These are phyloP conservation scores for Caryopteris hybrid DNA, from an alignment of 305 asterid species.

Conservation along the genomic window DNA sequence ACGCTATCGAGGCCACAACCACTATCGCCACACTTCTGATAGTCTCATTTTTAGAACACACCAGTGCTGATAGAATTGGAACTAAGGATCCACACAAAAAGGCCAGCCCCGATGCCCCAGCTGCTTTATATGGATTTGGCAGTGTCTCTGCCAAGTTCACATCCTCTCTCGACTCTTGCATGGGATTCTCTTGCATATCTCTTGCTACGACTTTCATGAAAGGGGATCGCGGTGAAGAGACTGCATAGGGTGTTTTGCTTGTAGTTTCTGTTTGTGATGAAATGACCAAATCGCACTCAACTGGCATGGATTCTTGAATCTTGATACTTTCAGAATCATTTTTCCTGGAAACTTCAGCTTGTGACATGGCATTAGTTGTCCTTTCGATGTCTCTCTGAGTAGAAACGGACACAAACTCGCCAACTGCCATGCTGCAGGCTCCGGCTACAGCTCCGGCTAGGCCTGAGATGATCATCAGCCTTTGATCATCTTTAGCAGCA, in stretches of 20 bases:
- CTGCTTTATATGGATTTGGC: constrained; percentile 52
- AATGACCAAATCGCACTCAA: neutral
- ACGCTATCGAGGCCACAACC: constrained; percentile 31
- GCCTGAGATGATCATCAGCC: constrained; percentile 37
- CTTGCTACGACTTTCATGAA: constrained; percentile 11
- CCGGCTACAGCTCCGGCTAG: constrained; percentile 58
- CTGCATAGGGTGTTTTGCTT: neutral
- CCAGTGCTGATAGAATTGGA: constrained; percentile 41
- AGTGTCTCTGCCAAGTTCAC: constrained; percentile 6
- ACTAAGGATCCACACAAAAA: constrained; percentile 47
- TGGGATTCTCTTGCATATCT: neutral
- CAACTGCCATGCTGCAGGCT: constrained; percentile 69
- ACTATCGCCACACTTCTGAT: constrained; percentile 32
- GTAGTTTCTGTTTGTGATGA: neutral
- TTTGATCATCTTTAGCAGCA: constrained; percentile 47
- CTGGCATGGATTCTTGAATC: constrained; percentile 7
- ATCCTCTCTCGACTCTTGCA: constrained; percentile 7
- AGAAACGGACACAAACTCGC: constrained; percentile 61
- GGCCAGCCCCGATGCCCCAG: constrained; percentile 45
- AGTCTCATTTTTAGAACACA: constrained; percentile 5
- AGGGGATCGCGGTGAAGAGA: constrained; percentile 18
- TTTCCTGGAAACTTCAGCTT: neutral
- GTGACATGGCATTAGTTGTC: neutral
- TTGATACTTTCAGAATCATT: neutral
- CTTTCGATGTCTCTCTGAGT: constrained; percentile 55